A percentile compares a stretch with the other conserved stretches of the same genome.
These are phyloP conservation scores for Thalassiosira mediterranea DNA, from an alignment of 352 stramenopile genomes.

Conservation along the genomic window DNA sequence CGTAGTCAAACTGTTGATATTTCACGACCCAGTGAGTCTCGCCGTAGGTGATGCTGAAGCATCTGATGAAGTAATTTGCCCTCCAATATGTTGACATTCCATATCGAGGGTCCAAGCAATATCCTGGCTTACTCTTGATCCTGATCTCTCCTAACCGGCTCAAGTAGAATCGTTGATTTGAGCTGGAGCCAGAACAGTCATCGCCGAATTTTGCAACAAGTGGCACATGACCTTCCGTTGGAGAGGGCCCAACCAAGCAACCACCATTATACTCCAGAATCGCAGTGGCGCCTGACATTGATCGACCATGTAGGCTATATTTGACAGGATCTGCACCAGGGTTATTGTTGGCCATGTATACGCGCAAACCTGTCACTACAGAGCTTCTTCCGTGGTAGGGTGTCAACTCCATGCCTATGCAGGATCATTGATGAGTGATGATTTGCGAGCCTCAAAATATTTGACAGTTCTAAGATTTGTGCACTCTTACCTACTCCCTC, in stretches of 20 bases:
- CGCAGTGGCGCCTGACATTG: neutral
- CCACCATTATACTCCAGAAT: neutral
- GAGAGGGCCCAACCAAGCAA: neutral
- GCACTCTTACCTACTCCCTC: constrained; percentile 9
- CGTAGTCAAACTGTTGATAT: neutral
- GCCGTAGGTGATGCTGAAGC: neutral
- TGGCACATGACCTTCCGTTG: neutral
- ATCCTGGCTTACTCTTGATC: too few relatives aligned
- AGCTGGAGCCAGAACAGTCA: neutral
- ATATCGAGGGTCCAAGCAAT: too few relatives aligned
- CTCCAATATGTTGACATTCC: too few relatives aligned
- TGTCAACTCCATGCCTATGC: constrained; percentile 26
- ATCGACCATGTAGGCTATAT: constrained; percentile 28
- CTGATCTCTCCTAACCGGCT: too few relatives aligned
- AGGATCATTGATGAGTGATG: neutral
- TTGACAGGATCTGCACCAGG: constrained; percentile 34
- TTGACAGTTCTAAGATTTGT: neutral
- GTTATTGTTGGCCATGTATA: constrained; percentile 43
- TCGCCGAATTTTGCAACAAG: neutral
- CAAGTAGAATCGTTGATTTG: neutral
- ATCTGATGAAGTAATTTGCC: too few relatives aligned
- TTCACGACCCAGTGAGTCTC: neutral
- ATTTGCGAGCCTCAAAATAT: neutral
- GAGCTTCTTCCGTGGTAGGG: constrained; percentile 26
- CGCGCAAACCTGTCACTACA: constrained; percentile 35